These are phyloP conservation scores for Plasmodium adleri DNA, from an alignment of 169 alveolate genomes.

Conservation along the genomic window DNA sequence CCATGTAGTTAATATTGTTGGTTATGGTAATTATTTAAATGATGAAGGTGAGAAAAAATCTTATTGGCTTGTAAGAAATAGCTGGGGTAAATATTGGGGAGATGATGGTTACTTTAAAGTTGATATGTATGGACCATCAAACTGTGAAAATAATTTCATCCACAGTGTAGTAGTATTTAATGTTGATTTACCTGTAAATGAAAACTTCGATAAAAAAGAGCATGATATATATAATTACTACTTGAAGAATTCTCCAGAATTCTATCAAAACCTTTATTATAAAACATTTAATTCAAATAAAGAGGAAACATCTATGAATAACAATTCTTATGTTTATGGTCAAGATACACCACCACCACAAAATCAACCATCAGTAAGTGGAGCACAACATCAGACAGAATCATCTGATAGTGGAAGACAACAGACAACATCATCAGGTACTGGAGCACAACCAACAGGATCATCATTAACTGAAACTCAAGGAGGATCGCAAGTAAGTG, in stretches of 20 bases:
- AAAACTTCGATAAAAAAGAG: background rate
- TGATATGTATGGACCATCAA: constrained; percentile 40
- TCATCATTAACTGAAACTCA: too few relatives aligned
- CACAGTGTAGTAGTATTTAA: constrained; percentile 10
- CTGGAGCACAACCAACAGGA: too few relatives aligned
- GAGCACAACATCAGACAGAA: too few relatives aligned
- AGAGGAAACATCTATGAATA: background rate
- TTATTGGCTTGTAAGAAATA: constrained; percentile 36
- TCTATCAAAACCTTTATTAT: constrained; percentile 7
- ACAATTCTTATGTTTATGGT: background rate
- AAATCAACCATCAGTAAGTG: background rate
- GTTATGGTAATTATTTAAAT: constrained; percentile 61
- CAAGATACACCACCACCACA: background rate
- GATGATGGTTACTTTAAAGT: constrained; percentile 32
- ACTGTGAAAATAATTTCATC: constrained; percentile 9
- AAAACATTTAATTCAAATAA: background rate
- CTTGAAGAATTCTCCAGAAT: constrained; percentile 17
- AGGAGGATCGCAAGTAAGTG: too few relatives aligned
- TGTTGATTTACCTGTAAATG: background rate
- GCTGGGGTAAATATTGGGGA: constrained; percentile 65
- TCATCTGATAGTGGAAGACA: too few relatives aligned
- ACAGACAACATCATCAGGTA: too few relatives aligned
- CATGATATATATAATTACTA: background rate
- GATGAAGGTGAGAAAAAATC: constrained; percentile 21
- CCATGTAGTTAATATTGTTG: constrained; percentile 62